These are phyloP conservation scores for Boletus sp. DNA, from an alignment of 768 basidiomycete species.

Conservation along the genomic window DNA sequence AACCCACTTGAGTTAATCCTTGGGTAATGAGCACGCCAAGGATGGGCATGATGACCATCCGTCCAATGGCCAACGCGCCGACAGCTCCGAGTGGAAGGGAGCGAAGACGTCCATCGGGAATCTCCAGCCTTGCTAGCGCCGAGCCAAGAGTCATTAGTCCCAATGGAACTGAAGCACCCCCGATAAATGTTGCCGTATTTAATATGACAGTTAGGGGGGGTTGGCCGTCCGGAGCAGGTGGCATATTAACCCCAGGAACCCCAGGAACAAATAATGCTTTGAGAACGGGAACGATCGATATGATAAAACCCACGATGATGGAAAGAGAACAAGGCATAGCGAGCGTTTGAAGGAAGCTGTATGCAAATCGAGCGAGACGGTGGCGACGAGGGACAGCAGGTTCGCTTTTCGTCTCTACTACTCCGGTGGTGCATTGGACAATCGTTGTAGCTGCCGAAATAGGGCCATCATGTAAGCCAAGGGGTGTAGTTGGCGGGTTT, in stretches of 20 bases:
- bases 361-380: slow-evolving; percentile 8
- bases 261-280: slow-evolving; percentile 57
- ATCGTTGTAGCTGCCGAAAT: slow-evolving; percentile 3
- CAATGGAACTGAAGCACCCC: slow-evolving; percentile 61
- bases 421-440: neutral
- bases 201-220: slow-evolving; percentile 64
- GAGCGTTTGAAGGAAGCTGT: slow-evolving; percentile 36
- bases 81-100: slow-evolving; percentile 54
- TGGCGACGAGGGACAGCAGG: neutral
- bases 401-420: neutral
- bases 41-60: slow-evolving; percentile 57
- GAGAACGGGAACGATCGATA: slow-evolving; percentile 54
- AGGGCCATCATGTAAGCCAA: neutral
- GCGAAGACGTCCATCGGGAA: slow-evolving; percentile 48
- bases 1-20: slow-evolving; percentile 44
- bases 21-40: slow-evolving; percentile 58
- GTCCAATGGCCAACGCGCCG: slow-evolving; percentile 47
- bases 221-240: slow-evolving; percentile 59
- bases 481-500: neutral
- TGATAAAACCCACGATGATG: slow-evolving; percentile 53
- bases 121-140: slow-evolving; percentile 54
- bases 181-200: slow-evolving; percentile 57
- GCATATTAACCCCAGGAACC: slow-evolving; percentile 43
- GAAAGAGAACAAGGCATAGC: slow-evolving; percentile 50
- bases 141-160: slow-evolving; percentile 63